Conservation (phyloP, 371 early-diverging fungal species). For the Mortierella sp. region DNA sequence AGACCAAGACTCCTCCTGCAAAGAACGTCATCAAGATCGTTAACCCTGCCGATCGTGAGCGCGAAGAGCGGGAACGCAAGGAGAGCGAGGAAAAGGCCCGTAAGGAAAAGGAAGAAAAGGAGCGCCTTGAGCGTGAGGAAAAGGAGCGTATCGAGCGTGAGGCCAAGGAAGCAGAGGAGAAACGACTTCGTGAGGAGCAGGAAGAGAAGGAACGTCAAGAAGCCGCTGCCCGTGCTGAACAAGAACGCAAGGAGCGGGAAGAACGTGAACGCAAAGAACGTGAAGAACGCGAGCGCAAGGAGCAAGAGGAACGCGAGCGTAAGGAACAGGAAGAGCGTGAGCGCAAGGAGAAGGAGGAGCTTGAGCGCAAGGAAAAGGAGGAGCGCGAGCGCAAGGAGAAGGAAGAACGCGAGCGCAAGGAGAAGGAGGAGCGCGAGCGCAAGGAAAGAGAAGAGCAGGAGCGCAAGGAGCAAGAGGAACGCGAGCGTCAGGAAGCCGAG, state of each 20-base stretch:
- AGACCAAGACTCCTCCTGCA: conserved; percentile 49
- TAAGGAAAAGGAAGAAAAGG: conserved; percentile 60
- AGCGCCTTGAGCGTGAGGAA: conserved; percentile 51
- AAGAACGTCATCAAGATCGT: conserved; percentile 72
- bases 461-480: conserved; percentile 15
- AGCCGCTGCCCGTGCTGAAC: conserved; percentile 41
- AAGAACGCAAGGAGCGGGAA: conserved; percentile 43
- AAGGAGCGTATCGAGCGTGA: conserved; percentile 56
- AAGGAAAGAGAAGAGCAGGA: conserved; percentile 16
- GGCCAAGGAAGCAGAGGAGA: conserved; percentile 41
- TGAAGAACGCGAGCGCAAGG: conserved; percentile 58
- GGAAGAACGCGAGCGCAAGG: conserved; percentile 46
- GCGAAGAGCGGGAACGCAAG: conserved; percentile 53
- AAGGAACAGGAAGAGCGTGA: conserved; percentile 46
- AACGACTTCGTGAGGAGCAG: conserved; percentile 36
- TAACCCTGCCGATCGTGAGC: conserved; percentile 58
- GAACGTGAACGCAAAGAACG: conserved; percentile 44
- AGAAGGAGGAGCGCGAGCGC: conserved; percentile 5
- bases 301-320: conserved; percentile 52
- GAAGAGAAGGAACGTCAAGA: conserved; percentile 40
- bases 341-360: conserved; percentile 28
- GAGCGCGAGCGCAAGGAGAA: conserved; percentile 13
- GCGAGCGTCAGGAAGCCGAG: conserved; percentile 18
- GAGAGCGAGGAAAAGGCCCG: conserved; percentile 61
- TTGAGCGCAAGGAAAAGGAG: conserved; percentile 23